Evolutionary conservation across 2,329 filamentous ascomycete species (phyloP).

Genomic region (Helotiales sp.): DNA sequence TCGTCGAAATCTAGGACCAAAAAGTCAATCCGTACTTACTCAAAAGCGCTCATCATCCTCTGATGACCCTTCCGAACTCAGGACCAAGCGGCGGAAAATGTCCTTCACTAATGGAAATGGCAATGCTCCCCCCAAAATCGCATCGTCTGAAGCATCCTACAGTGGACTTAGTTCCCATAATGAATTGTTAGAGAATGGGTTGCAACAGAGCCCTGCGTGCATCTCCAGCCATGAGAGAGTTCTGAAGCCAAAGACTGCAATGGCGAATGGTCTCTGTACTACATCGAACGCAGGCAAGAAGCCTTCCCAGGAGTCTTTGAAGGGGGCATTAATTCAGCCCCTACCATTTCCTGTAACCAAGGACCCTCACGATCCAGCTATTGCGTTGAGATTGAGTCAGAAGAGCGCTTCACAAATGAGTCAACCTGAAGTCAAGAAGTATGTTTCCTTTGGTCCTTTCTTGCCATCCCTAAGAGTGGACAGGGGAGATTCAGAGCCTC

Average conservation of each 20-base stretch:
- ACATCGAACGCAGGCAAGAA: neutral
- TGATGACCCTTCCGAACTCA: neutral
- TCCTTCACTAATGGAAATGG: neutral
- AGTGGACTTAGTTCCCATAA: neutral
- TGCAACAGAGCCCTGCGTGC: neutral
- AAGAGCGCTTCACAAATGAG: slow-evolving; percentile 55
- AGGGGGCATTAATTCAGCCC: slow-evolving; percentile 42
- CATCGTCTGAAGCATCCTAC: neutral
- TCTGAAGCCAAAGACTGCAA: neutral
- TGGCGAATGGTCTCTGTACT: slow-evolving; percentile 1
- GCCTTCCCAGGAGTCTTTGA: slow-evolving; percentile 41
- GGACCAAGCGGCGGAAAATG: slow-evolving; percentile 7
- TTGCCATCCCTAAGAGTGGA: slow-evolving; percentile 7
- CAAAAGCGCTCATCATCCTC: neutral
- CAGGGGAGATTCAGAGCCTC: neutral
- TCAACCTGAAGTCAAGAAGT: slow-evolving; percentile 39
- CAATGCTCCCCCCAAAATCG: neutral
- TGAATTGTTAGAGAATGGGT: neutral
- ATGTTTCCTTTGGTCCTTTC: slow-evolving; percentile 37
- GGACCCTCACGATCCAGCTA: slow-evolving; percentile 66
- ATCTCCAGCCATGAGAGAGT: neutral
- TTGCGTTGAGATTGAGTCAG: slow-evolving; percentile 67
- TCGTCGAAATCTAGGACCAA: neutral
- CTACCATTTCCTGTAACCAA: slow-evolving; percentile 77
- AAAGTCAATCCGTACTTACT: too few relatives aligned